phyloP scores from a whole-genome alignment of 805 yeast species.

The Candida hungchunana region DNA sequence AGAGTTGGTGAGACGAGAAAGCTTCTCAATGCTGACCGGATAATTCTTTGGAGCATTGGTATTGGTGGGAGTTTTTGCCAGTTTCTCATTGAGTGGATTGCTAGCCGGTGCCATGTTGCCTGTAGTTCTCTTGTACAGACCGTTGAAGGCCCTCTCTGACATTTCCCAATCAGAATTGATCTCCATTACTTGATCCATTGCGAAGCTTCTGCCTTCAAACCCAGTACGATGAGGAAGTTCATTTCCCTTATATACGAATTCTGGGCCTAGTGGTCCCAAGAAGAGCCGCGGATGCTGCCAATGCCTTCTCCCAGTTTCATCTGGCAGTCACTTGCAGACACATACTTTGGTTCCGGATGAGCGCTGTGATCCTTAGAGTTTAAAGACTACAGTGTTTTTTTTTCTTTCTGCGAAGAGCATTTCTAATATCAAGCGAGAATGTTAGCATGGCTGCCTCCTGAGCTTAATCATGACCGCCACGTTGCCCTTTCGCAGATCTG shows the following conservation, averaged over 20 bases:
- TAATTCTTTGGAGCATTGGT: background rate
- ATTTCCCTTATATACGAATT: background rate
- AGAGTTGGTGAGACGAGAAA: constrained; percentile 9
- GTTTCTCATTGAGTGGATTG: background rate
- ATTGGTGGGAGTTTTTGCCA: background rate
- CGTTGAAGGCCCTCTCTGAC: constrained; percentile 1
- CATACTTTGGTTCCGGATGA: too few species aligned
- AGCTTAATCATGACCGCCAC: too few species aligned
- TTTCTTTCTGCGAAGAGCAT: too few species aligned
- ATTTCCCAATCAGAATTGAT: background rate
- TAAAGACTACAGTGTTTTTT: too few species aligned
- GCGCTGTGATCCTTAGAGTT: too few species aligned
- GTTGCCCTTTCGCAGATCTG: too few species aligned
- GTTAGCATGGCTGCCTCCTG: too few species aligned
- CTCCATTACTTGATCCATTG: background rate
- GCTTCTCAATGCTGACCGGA: constrained; percentile 14
- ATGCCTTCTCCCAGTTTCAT: too few species aligned
- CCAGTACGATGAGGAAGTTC: background rate
- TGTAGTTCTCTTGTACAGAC: background rate
- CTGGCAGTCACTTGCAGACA: too few species aligned
- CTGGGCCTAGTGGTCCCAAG: too few species aligned
- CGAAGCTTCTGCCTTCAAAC: background rate
- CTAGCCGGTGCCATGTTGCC: background rate
- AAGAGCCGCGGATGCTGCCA: too few species aligned
- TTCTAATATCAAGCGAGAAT: too few species aligned